phyloP scores from a whole-genome alignment of 1,284 basidiomycete genomes.

The Tylopilus orsonianus region DNA sequence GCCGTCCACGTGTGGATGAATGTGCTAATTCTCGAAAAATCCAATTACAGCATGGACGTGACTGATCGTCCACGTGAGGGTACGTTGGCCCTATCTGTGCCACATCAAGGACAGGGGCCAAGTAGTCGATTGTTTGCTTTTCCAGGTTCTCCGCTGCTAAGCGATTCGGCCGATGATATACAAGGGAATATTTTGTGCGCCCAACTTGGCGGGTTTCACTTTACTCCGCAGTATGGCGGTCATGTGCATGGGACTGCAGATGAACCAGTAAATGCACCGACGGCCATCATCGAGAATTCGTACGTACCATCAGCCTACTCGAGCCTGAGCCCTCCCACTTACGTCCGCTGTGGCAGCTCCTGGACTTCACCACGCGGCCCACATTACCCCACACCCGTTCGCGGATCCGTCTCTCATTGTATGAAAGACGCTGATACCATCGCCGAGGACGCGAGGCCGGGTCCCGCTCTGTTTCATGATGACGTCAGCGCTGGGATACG shows the following conservation, averaged over 20 bases:
- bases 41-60: constrained; percentile 22
- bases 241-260: constrained; percentile 20
- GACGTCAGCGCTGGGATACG: constrained; percentile 26
- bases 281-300: constrained; percentile 28
- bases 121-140: constrained; percentile 9
- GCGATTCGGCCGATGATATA: constrained; percentile 24
- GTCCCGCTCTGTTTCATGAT: constrained; percentile 16
- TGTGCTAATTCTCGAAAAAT: constrained; percentile 17
- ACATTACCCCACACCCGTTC: constrained; percentile 25
- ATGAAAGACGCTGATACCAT: constrained; percentile 16
- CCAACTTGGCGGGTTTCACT: constrained; percentile 28
- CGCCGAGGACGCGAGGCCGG: constrained; percentile 29
- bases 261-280: constrained; percentile 25
- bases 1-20: constrained; percentile 25
- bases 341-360: constrained; percentile 30
- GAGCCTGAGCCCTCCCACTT: constrained; percentile 18
- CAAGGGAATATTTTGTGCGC: constrained; percentile 27
- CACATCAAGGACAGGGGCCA: constrained; percentile 27
- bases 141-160: constrained; percentile 10
- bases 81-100: constrained; percentile 14
- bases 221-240: constrained; percentile 16
- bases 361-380: constrained; percentile 25
- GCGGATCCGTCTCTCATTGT: constrained; percentile 22
- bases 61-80: constrained; percentile 28
- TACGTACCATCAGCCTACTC: constrained; percentile 21